Evolutionary conservation across 495 filamentous ascomycete genomes (phyloP).

Genomic region (Wilcoxina mikolae): DNA sequence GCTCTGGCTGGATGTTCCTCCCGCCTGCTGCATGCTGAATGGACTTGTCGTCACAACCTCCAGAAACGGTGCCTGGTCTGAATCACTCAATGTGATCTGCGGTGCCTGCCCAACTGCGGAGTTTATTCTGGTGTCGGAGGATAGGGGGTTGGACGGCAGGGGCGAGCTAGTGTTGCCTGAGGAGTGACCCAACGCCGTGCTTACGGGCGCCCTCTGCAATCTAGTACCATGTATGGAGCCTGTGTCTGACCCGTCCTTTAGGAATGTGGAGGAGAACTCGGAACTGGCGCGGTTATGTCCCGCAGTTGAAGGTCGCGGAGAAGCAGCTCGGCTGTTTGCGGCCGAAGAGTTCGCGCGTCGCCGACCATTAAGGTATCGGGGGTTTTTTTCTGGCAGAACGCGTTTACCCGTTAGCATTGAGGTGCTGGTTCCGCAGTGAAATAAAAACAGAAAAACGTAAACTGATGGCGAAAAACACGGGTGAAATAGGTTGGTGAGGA

Average conservation of each 20-base stretch:
- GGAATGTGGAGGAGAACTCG: constrained; percentile 37
- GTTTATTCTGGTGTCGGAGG: neutral
- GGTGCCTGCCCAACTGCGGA: neutral
- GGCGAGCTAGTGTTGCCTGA: neutral
- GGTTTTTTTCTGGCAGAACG: constrained; percentile 24
- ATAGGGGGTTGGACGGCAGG: neutral
- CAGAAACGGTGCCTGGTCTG: constrained; percentile 17
- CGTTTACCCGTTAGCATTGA: constrained; percentile 27
- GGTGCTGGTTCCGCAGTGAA: neutral
- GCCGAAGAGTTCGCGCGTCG: constrained; percentile 31
- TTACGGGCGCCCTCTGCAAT: neutral
- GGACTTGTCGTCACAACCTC: constrained; percentile 24
- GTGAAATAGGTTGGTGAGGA: constrained; percentile 1
- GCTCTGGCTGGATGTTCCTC: constrained; percentile 12
- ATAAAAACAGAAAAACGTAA: constrained; percentile 2
- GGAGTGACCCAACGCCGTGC: neutral
- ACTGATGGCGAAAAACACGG: neutral
- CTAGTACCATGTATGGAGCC: constrained; percentile 4
- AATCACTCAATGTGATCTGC: constrained; percentile 1
- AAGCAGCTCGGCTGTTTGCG: constrained; percentile 24
- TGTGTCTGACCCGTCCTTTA: constrained; percentile 18
- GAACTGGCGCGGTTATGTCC: constrained; percentile 52
- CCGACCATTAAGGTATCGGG: constrained; percentile 29
- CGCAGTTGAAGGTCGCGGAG: constrained; percentile 28
- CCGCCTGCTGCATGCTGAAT: constrained; percentile 25